A percentile compares a stretch with the other conserved stretches of the same genome.
Conservation (phyloP, 495 filamentous ascomycete genomes). For the Sphaerosporella brunnea region DNA sequence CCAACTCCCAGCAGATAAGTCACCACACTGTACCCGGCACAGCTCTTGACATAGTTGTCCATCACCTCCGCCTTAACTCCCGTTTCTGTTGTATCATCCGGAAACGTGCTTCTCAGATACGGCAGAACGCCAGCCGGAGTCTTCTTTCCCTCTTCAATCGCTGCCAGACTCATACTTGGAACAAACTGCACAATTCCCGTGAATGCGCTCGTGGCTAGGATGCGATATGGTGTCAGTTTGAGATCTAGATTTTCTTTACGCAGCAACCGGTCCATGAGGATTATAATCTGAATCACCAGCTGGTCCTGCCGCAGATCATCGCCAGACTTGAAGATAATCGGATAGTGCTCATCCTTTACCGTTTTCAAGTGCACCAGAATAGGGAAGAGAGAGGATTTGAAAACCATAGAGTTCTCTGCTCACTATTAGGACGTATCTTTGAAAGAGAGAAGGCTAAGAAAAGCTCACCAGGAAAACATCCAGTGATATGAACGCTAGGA, state of each 20-base stretch:
- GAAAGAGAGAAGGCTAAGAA: too few relatives aligned
- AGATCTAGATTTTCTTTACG: conserved; percentile 95
- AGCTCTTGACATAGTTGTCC: conserved; percentile 90
- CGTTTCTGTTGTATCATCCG: conserved; percentile 61
- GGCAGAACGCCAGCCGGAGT: conserved; percentile 49
- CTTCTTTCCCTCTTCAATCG: conserved; percentile 63
- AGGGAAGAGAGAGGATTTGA: conserved; percentile 84
- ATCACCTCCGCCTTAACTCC: conserved; percentile 83
- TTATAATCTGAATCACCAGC: conserved; percentile 95
- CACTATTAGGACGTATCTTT: too few relatives aligned
- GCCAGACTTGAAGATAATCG: conserved; percentile 90
- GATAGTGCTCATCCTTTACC: conserved; percentile 54
- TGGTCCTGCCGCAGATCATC: conserved; percentile 96
- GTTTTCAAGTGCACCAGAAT: conserved; percentile 86
- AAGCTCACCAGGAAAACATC: conserved; percentile 43
- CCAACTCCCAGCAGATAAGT: conserved; percentile 97
- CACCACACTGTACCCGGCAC: conserved; percentile 96
- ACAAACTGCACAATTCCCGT: conserved; percentile 90
- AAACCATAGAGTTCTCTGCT: conserved; percentile 64
- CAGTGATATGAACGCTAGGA: conserved; percentile 57
- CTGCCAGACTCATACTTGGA: conserved; percentile 62
- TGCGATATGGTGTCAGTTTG: conserved; percentile 86
- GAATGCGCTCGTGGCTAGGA: conserved; percentile 75
- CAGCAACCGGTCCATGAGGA: conserved; percentile 89
- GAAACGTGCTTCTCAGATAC: conserved; percentile 79